These are phyloP conservation scores for Salix suchowensis DNA, from an alignment of 345 rosid genomes.

Conservation along the genomic window DNA sequence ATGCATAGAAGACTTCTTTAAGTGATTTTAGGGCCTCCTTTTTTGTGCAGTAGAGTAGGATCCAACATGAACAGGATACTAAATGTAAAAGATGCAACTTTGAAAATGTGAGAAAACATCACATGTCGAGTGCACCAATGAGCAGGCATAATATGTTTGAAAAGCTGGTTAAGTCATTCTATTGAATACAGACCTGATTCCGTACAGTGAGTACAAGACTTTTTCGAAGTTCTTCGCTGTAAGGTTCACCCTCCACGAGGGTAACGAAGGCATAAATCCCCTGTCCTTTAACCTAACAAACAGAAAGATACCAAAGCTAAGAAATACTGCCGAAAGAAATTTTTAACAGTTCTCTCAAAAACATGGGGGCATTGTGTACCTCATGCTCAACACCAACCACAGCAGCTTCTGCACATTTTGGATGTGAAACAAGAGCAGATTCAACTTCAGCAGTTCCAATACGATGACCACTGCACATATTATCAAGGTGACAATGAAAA, in stretches of 20 bases:
- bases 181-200: constrained; percentile 52
- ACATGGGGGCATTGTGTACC: constrained; percentile 33
- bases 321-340: neutral
- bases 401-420: constrained; percentile 96
- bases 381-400: constrained; percentile 93
- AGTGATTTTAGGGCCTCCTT: neutral
- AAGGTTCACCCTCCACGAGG: constrained; percentile 77
- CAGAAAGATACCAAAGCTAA: constrained; percentile 7
- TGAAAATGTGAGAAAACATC: too few relatives aligned
- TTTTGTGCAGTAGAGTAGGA: too few relatives aligned
- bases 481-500: constrained; percentile 1
- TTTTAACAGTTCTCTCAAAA: neutral
- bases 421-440: constrained; percentile 96
- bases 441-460: constrained; percentile 99
- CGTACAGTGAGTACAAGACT: constrained; percentile 66
- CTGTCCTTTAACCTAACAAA: constrained; percentile 76
- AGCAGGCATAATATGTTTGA: neutral
- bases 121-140: too few relatives aligned
- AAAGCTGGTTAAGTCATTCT: neutral
- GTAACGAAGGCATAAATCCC: constrained; percentile 97
- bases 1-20: neutral
- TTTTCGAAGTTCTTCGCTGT: constrained; percentile 83
- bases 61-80: too few relatives aligned
- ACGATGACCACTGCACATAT: constrained; percentile 80
- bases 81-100: too few relatives aligned